Percentiles rank a stretch among this genome's conserved stretches.
phyloP scores from a whole-genome alignment of 768 basidiomycete species.

The Hericium coralloides region DNA sequence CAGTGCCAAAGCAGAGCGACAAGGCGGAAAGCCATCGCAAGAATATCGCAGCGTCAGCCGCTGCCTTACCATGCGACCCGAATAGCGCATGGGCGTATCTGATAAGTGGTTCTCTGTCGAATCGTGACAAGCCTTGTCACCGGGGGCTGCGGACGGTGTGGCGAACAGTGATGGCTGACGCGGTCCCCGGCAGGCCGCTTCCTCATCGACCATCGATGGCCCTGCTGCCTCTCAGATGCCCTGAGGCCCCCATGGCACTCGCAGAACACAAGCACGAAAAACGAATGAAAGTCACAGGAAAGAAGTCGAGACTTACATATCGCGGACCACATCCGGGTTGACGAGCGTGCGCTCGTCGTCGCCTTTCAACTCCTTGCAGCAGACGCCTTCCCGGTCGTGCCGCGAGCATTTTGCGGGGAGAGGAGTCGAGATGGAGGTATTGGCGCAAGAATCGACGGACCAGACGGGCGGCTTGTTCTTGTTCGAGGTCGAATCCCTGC shows the following conservation, averaged over 20 bases:
- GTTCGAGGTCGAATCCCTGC: not conserved
- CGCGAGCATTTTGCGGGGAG: conserved; percentile 50
- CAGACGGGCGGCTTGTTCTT: conserved; percentile 49
- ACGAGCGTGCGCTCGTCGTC: conserved; percentile 75
- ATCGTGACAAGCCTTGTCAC: not conserved
- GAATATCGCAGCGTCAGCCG: not conserved
- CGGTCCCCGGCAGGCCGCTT: not conserved
- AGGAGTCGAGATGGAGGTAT: conserved; percentile 31
- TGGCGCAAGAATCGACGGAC: conserved; percentile 40
- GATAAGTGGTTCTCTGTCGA: not conserved
- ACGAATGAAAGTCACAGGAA: not conserved
- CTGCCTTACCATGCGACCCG: not conserved
- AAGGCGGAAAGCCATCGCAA: not conserved
- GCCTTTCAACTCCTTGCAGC: conserved; percentile 82
- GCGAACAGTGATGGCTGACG: not conserved
- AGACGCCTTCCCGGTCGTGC: conserved; percentile 51
- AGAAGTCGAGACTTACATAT: conserved; percentile 49
- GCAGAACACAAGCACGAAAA: not conserved
- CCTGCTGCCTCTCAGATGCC: not conserved
- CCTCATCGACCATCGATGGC: not conserved
- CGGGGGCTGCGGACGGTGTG: not conserved
- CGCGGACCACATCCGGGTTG: conserved; percentile 81
- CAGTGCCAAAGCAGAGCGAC: not conserved
- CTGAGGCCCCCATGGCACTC: not conserved
- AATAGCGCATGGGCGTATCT: not conserved